A percentile compares a stretch with the other conserved stretches of the same genome.
phyloP scores from a whole-genome alignment of 495 filamentous ascomycete species.

The Ascobolus immersus region DNA sequence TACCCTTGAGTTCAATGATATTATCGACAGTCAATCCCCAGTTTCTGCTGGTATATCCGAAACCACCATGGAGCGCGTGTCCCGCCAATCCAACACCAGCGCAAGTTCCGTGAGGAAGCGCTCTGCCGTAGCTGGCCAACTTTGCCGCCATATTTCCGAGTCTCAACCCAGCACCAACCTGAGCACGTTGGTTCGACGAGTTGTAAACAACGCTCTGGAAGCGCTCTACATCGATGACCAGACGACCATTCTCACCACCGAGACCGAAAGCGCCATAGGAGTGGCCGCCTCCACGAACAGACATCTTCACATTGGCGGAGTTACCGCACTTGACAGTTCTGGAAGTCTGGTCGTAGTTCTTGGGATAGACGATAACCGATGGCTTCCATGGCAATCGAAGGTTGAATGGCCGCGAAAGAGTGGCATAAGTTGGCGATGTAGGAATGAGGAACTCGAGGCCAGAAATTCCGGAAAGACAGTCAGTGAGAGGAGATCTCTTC shows the following conservation, averaged over 20 bases:
- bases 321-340: neutral
- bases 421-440: neutral
- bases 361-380: neutral
- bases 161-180: constrained; percentile 36
- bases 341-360: neutral
- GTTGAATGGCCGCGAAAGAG: neutral
- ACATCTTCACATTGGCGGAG: neutral
- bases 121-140: constrained; percentile 33
- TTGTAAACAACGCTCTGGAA: constrained; percentile 22
- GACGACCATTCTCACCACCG: constrained; percentile 27
- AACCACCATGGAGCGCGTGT: constrained; percentile 47
- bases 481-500: no score
- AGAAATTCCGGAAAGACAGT: no score
- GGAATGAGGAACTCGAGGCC: no score
- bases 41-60: constrained; percentile 32
- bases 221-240: constrained; percentile 32
- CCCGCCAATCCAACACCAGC: constrained; percentile 40
- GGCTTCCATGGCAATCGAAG: neutral
- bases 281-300: constrained; percentile 47
- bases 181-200: no score
- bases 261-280: constrained; percentile 35
- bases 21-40: constrained; percentile 43
- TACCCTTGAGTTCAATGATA: constrained; percentile 32
- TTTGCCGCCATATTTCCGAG: constrained; percentile 33
- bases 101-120: constrained; percentile 13